Evolutionary conservation across 2,329 filamentous ascomycete species (phyloP), one percentile per base, ranked within the genome.

Genomic region (Ceratocystis eucalypticola): DNA sequence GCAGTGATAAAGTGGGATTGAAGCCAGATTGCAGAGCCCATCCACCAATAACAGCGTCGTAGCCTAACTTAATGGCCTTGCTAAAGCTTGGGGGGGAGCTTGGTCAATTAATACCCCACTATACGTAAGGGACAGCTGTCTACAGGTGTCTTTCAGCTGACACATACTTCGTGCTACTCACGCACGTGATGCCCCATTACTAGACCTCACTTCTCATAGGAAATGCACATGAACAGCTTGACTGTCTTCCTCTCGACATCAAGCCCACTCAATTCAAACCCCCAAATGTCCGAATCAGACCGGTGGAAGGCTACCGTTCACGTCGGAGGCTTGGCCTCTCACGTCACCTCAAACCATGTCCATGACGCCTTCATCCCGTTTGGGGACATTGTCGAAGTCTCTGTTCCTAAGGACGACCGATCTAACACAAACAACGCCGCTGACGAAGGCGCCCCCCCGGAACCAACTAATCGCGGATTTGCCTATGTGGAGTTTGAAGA

Each of bases 401-500:
- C 90, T 62, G 79, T 99, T 17, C 94, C 94, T 22, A 95, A 94
- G 76, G 88, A 91, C 67, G 92, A 96, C 73, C 80, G 86, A 69
- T 87, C 88, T 70, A 91, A 89, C 69, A 62, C 57, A 28, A 41
- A 59, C 57, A 25, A 25, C 22, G 30, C 50, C 22, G 30, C 20
- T 17, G 59, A 41, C 15, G 50, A 45, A 28, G 41, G 30, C 44
- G 25, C 37, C 8, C 85, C 88, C 5, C 85, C 82, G 61, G 89
- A 95, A 50, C 79, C 85, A 37, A 20, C 57, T n/a, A 94, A 99
- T 75, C 83, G 92, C 64, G 94, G 95, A 0, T 99, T 97, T 75
- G 94, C 92, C 67, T 97, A 99, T 74, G 89, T 99, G 63, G 94
- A 99, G 74, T 99, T 89, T 73, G 91, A 96, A 72, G 83, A 91